Evolutionary conservation across 306 rosid species (phyloP).

Genomic region (Ormosia emarginata): DNA sequence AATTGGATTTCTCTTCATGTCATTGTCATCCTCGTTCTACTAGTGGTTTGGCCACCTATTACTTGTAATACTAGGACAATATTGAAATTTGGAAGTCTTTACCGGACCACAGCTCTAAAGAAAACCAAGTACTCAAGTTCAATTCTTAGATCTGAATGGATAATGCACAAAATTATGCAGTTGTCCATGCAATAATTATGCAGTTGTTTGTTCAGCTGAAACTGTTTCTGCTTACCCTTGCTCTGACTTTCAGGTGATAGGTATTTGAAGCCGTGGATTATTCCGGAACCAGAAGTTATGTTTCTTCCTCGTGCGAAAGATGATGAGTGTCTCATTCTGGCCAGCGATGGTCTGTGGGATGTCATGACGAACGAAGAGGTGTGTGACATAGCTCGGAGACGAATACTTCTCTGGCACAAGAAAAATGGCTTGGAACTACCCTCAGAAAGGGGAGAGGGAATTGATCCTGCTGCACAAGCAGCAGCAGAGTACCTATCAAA

Average conservation of each 20-base stretch:
- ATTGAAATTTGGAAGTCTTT: not conserved
- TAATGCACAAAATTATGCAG: not conserved
- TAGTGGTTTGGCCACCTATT: not conserved
- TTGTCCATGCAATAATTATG: not conserved
- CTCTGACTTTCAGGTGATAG: constrained; percentile 69
- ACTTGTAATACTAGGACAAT: not conserved
- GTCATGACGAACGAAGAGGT: constrained; percentile 84
- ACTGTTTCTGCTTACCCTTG: not conserved
- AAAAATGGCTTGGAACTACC: constrained; percentile 59
- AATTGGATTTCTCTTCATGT: not conserved
- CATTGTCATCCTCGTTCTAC: not conserved
- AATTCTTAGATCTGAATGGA: not conserved
- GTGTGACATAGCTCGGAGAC: constrained; percentile 72
- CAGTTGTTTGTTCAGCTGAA: not conserved
- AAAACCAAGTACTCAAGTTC: not conserved
- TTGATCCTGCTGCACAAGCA: constrained; percentile 90
- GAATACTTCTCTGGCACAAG: constrained; percentile 83
- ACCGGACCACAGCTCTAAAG: not conserved
- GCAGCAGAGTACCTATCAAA: constrained; percentile 78
- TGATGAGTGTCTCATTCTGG: constrained; percentile 80
- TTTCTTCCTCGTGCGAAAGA: constrained; percentile 72
- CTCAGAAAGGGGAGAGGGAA: constrained; percentile 58
- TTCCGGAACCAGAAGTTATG: constrained; percentile 88
- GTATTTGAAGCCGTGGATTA: constrained; percentile 88
- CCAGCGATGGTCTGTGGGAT: constrained; percentile 93